Conservation (phyloP, 2,329 filamentous ascomycete species). For the Biscogniauxia sp. region DNA sequence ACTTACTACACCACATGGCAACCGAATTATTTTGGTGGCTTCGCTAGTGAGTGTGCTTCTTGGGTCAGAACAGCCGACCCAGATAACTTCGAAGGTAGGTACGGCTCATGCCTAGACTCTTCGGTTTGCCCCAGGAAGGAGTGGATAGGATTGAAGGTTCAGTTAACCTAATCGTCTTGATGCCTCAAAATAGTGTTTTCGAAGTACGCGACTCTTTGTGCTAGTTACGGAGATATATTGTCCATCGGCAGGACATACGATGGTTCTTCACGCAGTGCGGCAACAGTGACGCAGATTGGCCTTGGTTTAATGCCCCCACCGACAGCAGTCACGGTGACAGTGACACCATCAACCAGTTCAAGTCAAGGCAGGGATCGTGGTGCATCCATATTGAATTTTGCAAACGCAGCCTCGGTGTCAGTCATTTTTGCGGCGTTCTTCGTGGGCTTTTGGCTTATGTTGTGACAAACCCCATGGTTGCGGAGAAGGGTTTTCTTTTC, state of each 20-base stretch:
- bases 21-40: conserved; percentile 3
- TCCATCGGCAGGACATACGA: neutral
- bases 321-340: conserved; percentile 9
- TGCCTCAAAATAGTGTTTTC: neutral
- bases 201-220: neutral
- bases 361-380: neutral
- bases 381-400: neutral
- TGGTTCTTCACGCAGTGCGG: conserved; percentile 3
- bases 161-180: neutral
- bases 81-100: neutral
- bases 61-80: conserved; percentile 5
- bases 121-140: neutral
- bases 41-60: conserved; percentile 5
- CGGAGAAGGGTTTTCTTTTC: neutral
- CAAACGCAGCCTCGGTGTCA: neutral
- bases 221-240: neutral
- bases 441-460: neutral
- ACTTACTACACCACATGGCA: neutral
- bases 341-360: neutral
- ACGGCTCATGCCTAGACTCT: neutral
- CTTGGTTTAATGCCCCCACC: neutral
- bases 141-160: neutral
- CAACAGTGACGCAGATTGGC: neutral
- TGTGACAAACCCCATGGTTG: neutral
- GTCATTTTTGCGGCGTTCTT: neutral